Evolutionary conservation across 208 protist species (phyloP), one percentile per base, ranked within the genome.

Genomic region (Wallacemonas sp.): DNA sequence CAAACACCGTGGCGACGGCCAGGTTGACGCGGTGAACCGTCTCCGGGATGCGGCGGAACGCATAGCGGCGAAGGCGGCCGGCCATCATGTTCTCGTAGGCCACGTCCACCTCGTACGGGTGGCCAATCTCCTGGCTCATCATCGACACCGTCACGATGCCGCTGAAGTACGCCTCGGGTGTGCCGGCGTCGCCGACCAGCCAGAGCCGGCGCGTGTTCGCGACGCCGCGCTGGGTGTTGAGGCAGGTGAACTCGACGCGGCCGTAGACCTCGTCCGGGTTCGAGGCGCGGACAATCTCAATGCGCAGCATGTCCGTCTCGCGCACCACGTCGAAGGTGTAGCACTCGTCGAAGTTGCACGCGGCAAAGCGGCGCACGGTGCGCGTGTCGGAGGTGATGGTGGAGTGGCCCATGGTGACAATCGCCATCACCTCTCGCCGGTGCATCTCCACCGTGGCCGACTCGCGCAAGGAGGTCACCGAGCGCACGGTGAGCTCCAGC

Each of bases 291-390:
- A 91, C 76, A 2, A 95, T 86, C 36, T 92, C 74, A 48, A 93
- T 74, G 65, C 79, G 80, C 3, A 95, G 82, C 62, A 92, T 81
- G 63, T 95, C 90, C 3, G 87, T 95, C 61, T 93, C 82, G 1
- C 85, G 80, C 65, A 83, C 78, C 39, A 95, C 85, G 57, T 95
- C 85, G 66, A 95, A 86, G 26, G 69, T 64, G 74, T 82, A 92
- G 26, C 72, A 75, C 57, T 92, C 81, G 25, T 79, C 63, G 66
- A 95, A 73, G 65, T 67, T 69, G 18, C 74, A 82, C 38, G 70
- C 61, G 14, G 69, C 76, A 62, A 85, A 91, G 44, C 71, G 74
- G 18, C 64, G 59, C 14, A 91, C 82, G 45, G 66, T 36, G 42
- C 77, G 74, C 45, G 71, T 33, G 45, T 70, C 67, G 25, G 85